Percentiles rank a stretch among this genome's conserved stretches.
phyloP scores from a whole-genome alignment of 345 rosid genomes.

The Syzygium aromaticum region DNA sequence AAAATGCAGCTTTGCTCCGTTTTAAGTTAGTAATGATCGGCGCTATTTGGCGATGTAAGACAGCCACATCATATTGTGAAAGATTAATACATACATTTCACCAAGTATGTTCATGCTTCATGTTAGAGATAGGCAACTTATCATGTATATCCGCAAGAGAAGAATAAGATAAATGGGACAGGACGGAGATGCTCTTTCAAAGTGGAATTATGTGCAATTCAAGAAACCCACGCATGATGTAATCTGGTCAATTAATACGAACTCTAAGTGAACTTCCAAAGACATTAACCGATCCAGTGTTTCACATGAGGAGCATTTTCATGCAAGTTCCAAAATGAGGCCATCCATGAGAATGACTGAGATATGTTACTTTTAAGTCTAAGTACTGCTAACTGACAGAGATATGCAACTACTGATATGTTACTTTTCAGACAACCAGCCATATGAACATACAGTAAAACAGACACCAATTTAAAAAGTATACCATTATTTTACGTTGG shows the following conservation, averaged over 20 bases:
- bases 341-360: background rate
- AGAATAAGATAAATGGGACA: background rate
- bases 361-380: background rate
- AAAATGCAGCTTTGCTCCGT: background rate
- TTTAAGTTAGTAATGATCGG: background rate
- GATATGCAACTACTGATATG: background rate
- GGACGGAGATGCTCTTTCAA: background rate
- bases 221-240: background rate
- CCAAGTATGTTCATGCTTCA: background rate
- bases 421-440: background rate
- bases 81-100: background rate
- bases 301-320: background rate
- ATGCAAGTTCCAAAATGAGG: background rate
- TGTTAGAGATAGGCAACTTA: background rate
- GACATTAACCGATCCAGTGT: background rate
- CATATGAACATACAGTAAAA: background rate
- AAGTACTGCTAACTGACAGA: too few relatives aligned
- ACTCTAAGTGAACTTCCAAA: background rate
- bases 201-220: background rate
- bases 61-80: background rate
- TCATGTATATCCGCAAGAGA: background rate
- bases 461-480: background rate
- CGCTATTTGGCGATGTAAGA: background rate
- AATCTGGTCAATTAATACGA: background rate
- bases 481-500: slow-evolving; percentile 85